A percentile compares a stretch with the other conserved stretches of the same genome.
These are phyloP conservation scores for Chondrus crispus DNA, from an alignment of 23 red algal genomes.

Conservation along the genomic window DNA sequence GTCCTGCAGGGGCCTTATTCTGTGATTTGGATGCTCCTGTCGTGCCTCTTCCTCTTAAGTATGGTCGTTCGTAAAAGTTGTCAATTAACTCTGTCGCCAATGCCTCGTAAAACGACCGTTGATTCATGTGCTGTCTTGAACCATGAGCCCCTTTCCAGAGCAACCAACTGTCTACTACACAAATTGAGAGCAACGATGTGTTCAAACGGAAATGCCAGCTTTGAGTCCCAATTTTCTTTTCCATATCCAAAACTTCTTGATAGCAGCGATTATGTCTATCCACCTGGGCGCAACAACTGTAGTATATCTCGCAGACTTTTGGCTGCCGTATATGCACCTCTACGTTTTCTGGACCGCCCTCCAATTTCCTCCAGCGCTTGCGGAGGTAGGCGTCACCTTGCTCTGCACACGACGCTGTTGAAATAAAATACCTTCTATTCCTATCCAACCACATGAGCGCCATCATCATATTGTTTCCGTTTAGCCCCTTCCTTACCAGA, in stretches of 20 bases:
- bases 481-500: neutral
- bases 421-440: neutral
- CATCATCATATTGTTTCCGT: neutral
- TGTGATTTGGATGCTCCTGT: too few species aligned
- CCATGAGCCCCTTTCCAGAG: neutral
- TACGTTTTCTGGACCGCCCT: neutral
- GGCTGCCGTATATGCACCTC: neutral
- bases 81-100: neutral
- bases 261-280: slow-evolving; percentile 22
- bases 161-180: slow-evolving; percentile 21
- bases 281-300: neutral
- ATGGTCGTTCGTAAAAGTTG: slow-evolving; percentile 12
- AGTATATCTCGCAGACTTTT: neutral
- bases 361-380: neutral
- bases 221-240: slow-evolving; percentile 4
- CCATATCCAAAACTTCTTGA: slow-evolving; percentile 3
- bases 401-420: neutral
- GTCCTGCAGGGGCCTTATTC: too few species aligned
- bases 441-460: slow-evolving; percentile 25
- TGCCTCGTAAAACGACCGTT: neutral
- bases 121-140: neutral
- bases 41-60: too few species aligned
- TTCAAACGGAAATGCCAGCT: neutral
- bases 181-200: neutral
- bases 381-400: neutral